Conservation (phyloP, 2,329 filamentous ascomycete species). For the Colletotrichum tropicale region DNA sequence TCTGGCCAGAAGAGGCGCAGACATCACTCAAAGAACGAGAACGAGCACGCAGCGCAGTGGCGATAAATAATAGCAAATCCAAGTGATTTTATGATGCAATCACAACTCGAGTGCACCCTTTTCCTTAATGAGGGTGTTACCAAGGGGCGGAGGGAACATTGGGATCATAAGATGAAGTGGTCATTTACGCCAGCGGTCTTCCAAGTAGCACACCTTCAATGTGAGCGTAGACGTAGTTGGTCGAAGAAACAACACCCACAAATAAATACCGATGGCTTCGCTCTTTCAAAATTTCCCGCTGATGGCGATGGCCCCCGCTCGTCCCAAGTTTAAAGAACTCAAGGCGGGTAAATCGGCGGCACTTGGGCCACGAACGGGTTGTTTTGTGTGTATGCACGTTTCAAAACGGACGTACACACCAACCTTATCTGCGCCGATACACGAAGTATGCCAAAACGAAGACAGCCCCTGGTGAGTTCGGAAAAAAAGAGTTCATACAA, state of each 20-base stretch:
- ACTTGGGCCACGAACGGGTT: neutral
- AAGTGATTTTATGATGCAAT: neutral
- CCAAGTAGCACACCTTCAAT: rapidly evolving
- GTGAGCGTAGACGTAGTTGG: rapidly evolving
- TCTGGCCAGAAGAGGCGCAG: neutral
- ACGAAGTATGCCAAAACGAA: neutral
- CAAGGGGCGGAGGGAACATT: neutral
- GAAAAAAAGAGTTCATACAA: neutral
- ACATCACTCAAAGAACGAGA: neutral
- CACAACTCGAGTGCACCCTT: rapidly evolving
- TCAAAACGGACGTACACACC: neutral
- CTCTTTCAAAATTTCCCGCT: neutral
- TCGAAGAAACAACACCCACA: rapidly evolving
- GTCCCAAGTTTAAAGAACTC: neutral
- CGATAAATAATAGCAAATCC: neutral
- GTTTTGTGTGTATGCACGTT: conserved; percentile 10
- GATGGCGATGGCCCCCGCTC: neutral
- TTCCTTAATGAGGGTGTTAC: neutral
- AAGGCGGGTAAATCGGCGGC: neutral
- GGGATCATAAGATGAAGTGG: neutral
- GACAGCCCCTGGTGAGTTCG: neutral
- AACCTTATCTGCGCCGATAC: neutral
- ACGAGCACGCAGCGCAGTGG: rapidly evolving
- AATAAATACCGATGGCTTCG: rapidly evolving
- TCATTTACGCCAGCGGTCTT: rapidly evolving